Base-by-base conservation (phyloP, 768 basidiomycete species). In the Sarcodon sp. region DNA sequence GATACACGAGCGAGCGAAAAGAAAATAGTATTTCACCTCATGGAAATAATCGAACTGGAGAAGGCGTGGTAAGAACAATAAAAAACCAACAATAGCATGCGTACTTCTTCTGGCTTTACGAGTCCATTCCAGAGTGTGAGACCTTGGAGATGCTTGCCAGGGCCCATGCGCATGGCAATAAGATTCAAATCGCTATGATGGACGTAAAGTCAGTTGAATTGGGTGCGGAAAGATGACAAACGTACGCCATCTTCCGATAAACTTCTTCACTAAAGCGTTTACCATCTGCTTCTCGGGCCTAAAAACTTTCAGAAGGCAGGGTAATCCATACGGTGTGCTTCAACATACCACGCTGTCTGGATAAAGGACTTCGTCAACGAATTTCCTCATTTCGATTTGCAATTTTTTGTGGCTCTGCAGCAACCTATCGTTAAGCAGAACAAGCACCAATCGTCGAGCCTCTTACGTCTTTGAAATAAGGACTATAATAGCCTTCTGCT, bases 111-210 rank as follows among this genome's bases (percentile, higher is more conserved):
- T 0, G 87, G 84, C 51, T 77, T 76, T 33, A 91, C 83, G 21
- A 83, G 57, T 3, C 85, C 89, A 51, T 71, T 71, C 71, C 87
- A 81, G 7, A 94, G 69, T 12, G 67, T 72, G n/a, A 72, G 70
- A 1, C 93, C 92, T 59, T 87, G 71, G 45, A 93, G 65, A 55
- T 92, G 89, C 57, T 84, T 87, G 15, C 87, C 87, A 1, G 93
- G 93, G 6, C 93, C 93, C 68, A 94, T 73, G n/a, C 90, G 75
- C 89, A 96, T 94, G 7, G 88, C 87, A 60, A 89, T 85, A 16
- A 97, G 47, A 55, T 90, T 80, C 31, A 78, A 51, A 49, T 79
- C 79, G 6, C 79, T 84, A 50, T 4, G 38, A 21, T 36, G 31
- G 33, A 33, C 7, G 55, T 53, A 48, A 49, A 44, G 3, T 11